These are phyloP conservation scores for Leishmania gerbilli DNA, from an alignment of 208 protist genomes.

Conservation along the genomic window DNA sequence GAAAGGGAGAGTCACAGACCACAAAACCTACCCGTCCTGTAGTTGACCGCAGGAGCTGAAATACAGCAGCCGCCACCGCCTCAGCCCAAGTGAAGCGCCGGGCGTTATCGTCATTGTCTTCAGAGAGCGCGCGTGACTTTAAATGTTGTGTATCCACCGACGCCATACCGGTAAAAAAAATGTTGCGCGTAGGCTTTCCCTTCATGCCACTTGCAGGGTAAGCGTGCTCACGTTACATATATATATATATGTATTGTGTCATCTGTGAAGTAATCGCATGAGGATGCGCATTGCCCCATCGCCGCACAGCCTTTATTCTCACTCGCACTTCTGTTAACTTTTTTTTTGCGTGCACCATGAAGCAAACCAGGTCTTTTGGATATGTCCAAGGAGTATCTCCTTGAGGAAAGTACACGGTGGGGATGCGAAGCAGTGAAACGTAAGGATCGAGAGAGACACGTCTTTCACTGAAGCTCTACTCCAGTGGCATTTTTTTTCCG, in stretches of 20 bases:
- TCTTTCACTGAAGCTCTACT: background rate
- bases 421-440: background rate
- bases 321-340: background rate
- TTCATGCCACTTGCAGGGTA: background rate
- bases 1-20: background rate
- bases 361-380: too few species aligned
- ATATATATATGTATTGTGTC: background rate
- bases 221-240: background rate
- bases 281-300: background rate
- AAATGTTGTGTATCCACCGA: background rate
- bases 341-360: background rate
- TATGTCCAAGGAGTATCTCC: background rate
- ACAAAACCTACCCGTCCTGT: background rate
- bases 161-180: background rate
- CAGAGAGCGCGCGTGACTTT: background rate
- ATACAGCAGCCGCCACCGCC: background rate
- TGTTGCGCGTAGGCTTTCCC: background rate
- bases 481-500: background rate
- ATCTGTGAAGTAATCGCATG: background rate
- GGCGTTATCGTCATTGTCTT: background rate
- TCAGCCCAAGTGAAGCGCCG: background rate
- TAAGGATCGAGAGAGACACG: background rate
- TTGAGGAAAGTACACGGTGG: background rate
- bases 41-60: background rate
- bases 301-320: background rate